phyloP scores from a whole-genome alignment of 176 grass and related monocot genomes.

The Carex pumila region DNA sequence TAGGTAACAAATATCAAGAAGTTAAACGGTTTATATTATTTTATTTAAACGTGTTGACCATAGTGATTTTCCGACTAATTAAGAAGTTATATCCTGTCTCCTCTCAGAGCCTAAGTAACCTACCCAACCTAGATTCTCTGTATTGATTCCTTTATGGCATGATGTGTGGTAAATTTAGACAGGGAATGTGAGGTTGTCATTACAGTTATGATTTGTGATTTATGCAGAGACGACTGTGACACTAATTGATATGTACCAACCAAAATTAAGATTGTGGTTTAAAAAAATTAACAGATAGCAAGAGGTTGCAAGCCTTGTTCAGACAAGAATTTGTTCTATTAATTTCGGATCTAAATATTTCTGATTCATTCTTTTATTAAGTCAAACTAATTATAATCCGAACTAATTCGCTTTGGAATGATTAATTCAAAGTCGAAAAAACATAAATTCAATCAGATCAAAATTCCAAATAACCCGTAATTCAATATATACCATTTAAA shows the following conservation, averaged over 20 bases:
- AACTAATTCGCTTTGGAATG: no score
- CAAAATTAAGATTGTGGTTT: not conserved
- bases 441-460: no score
- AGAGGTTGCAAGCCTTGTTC: no score
- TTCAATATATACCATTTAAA: no score
- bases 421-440: no score
- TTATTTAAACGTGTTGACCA: not conserved
- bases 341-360: no score
- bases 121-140: not conserved
- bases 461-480: not conserved
- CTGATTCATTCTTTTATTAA: no score
- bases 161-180: not conserved
- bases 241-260: not conserved
- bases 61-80: not conserved
- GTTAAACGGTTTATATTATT: constrained; percentile 3
- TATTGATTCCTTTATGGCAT: not conserved
- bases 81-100: not conserved
- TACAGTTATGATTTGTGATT: not conserved
- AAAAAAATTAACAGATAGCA: no score
- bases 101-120: not conserved
- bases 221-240: not conserved
- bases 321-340: no score
- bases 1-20: not conserved
- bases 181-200: not conserved
- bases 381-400: no score